phyloP scores from a whole-genome alignment of 306 rosid genomes.

The Gynostemma pentaphyllum region DNA sequence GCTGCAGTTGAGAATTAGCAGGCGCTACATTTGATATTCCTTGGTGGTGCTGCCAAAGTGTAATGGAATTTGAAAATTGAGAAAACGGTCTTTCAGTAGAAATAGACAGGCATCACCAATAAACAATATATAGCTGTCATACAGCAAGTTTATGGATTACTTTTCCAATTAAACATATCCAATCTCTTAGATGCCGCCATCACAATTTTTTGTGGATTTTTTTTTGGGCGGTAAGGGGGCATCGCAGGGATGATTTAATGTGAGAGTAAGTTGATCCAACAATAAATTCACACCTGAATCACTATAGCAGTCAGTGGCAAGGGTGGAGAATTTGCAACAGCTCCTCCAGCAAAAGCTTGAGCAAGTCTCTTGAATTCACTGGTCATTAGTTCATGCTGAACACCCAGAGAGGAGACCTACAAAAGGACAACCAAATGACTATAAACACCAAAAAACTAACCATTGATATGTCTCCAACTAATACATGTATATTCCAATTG shows the following conservation, averaged over 20 bases:
- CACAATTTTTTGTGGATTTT: too few relatives aligned
- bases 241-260: too few relatives aligned
- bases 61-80: neutral
- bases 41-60: slow-evolving; percentile 62
- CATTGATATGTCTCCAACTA: neutral
- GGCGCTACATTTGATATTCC: slow-evolving; percentile 95
- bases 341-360: slow-evolving; percentile 51
- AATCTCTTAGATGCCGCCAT: too few relatives aligned
- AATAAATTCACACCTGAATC: slow-evolving; percentile 54
- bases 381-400: slow-evolving; percentile 43
- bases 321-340: slow-evolving; percentile 41
- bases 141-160: neutral
- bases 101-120: too few relatives aligned
- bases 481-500: neutral
- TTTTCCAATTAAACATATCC: too few relatives aligned
- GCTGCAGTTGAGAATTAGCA: slow-evolving; percentile 58
- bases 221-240: too few relatives aligned
- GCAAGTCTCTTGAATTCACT: slow-evolving; percentile 62
- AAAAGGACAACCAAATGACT: slow-evolving; percentile 1
- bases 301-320: slow-evolving; percentile 72
- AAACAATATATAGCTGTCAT: neutral
- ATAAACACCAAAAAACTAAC: neutral
- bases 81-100: slow-evolving; percentile 1
- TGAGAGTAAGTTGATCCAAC: neutral
- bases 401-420: slow-evolving; percentile 60